Conservation (phyloP, 2,329 filamentous ascomycete species). For the Cladosporium velox region DNA sequence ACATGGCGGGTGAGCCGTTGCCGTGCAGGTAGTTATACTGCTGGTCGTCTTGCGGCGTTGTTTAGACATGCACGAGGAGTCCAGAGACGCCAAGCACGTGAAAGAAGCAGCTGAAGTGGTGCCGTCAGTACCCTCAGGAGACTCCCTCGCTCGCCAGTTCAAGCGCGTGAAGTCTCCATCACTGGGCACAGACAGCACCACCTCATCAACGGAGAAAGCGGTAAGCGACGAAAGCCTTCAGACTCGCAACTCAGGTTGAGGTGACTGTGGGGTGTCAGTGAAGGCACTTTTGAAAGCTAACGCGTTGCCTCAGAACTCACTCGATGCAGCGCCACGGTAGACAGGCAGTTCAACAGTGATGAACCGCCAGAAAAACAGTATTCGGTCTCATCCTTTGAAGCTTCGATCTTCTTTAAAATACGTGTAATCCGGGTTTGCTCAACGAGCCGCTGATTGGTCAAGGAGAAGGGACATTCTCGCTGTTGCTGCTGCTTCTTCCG, state of each 20-base stretch:
- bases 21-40: constrained; percentile 1
- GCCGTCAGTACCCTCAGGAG: background rate
- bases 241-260: constrained; percentile 93
- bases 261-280: constrained; percentile 55
- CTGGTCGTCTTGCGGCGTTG: constrained; percentile 33
- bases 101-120: background rate
- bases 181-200: background rate
- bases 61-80: constrained; percentile 60
- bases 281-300: constrained; percentile 21
- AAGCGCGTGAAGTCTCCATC: background rate
- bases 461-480: no score
- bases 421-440: constrained; percentile 88
- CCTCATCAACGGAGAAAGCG: constrained; percentile 39
- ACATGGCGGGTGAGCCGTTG: background rate
- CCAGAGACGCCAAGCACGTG: constrained; percentile 61
- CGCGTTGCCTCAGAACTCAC: constrained; percentile 44
- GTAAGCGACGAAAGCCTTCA: constrained; percentile 88
- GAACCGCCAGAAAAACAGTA: constrained; percentile 40
- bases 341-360: constrained; percentile 36
- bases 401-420: constrained; percentile 85
- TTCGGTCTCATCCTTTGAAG: constrained; percentile 91
- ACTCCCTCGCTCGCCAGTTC: background rate
- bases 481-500: no score
- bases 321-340: constrained; percentile 95
- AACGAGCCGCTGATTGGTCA: constrained; percentile 60